A percentile compares a stretch with the other conserved stretches of the same genome.
Conservation (phyloP, 1,284 basidiomycete genomes). For the Hemileia vastatrix region DNA sequence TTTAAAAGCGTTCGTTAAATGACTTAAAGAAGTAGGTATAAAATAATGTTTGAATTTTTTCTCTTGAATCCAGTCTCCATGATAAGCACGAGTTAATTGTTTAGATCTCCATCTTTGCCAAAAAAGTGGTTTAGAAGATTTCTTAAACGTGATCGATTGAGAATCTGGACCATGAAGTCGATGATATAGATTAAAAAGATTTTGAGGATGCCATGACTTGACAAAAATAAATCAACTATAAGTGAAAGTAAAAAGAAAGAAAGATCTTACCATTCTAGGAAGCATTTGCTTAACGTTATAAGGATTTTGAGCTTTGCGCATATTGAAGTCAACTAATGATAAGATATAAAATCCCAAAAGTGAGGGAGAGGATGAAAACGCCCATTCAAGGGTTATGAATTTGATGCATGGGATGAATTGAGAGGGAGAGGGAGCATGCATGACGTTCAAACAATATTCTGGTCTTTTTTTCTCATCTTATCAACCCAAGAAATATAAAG, state of each 20-base stretch:
- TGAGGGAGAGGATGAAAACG: too few relatives aligned
- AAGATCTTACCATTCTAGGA: constrained; percentile 49
- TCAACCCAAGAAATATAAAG: too few relatives aligned
- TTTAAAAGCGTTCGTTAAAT: constrained; percentile 55
- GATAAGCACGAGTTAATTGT: constrained; percentile 82
- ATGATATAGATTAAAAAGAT: constrained; percentile 68
- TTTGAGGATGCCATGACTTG: constrained; percentile 61
- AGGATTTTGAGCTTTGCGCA: constrained; percentile 35
- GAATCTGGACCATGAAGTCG: constrained; percentile 53
- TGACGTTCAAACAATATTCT: too few relatives aligned
- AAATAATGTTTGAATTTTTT: constrained; percentile 93
- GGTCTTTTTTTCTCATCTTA: too few relatives aligned
- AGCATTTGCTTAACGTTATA: constrained; percentile 46
- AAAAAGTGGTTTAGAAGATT: constrained; percentile 61
- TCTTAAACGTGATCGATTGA: constrained; percentile 54
- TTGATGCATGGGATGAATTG: too few relatives aligned
- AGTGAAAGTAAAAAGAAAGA: not conserved
- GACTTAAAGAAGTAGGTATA: constrained; percentile 73
- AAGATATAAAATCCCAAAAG: too few relatives aligned
- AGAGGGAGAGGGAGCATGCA: too few relatives aligned
- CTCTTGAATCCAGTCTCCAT: constrained; percentile 89
- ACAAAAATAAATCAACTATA: constrained; percentile 21
- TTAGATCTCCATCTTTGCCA: constrained; percentile 89
- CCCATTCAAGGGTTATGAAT: too few relatives aligned
- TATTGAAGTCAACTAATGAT: too few relatives aligned